A percentile compares a stretch with the other conserved stretches of the same genome.
These are phyloP conservation scores for Schizopora paradoxa DNA, from an alignment of 1,284 basidiomycete species.

Conservation along the genomic window DNA sequence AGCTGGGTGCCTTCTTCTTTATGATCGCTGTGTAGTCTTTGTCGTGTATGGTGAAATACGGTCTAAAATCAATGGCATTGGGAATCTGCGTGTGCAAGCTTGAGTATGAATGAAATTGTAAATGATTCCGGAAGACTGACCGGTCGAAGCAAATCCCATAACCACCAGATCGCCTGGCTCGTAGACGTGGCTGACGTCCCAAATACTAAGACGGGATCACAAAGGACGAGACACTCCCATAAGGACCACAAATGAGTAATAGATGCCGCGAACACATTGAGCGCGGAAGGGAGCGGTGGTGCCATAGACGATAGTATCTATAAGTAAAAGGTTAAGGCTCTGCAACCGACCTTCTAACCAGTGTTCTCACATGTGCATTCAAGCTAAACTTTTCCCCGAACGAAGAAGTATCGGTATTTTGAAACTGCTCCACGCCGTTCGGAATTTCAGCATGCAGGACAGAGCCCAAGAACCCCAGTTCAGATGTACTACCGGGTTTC, in stretches of 20 bases:
- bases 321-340: constrained; percentile 2
- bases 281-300: constrained; percentile 60
- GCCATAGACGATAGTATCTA: constrained; percentile 79
- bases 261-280: constrained; percentile 71
- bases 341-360: background rate
- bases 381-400: constrained; percentile 40
- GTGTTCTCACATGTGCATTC: constrained; percentile 3
- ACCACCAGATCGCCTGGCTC: constrained; percentile 85
- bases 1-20: constrained; percentile 78
- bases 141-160: constrained; percentile 84
- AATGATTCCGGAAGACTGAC: constrained; percentile 36
- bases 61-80: constrained; percentile 80
- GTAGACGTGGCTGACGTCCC: constrained; percentile 77
- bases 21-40: constrained; percentile 74
- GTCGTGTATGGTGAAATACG: constrained; percentile 96
- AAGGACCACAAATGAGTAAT: constrained; percentile 85
- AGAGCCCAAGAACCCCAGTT: constrained; percentile 78
- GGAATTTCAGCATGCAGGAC: constrained; percentile 74
- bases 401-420: constrained; percentile 49
- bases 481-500: constrained; percentile 53
- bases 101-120: constrained; percentile 9
- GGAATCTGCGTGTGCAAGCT: constrained; percentile 54
- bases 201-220: constrained; percentile 86
- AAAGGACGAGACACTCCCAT: constrained; percentile 88
- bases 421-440: constrained; percentile 62